These are phyloP conservation scores for Phragmites australis DNA, from an alignment of 176 grass and related monocot genomes.

Conservation along the genomic window DNA sequence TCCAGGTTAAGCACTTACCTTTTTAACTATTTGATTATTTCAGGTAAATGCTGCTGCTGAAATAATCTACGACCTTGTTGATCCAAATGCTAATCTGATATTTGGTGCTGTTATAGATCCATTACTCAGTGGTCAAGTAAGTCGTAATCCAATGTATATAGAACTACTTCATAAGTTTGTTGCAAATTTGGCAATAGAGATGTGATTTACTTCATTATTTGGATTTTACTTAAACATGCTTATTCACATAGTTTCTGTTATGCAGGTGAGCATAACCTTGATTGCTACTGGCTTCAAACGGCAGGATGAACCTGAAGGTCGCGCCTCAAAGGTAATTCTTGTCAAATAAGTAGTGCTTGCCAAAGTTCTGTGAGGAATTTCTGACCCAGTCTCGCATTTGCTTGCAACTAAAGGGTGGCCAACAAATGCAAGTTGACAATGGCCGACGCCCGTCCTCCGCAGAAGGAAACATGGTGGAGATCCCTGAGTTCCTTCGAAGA, in stretches of 20 bases:
- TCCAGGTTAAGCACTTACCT: neutral
- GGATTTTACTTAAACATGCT: neutral
- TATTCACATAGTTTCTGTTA: conserved; percentile 9
- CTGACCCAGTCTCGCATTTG: conserved; percentile 14
- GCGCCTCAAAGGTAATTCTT: conserved; percentile 55
- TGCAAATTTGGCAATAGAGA: neutral
- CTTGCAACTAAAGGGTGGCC: conserved; percentile 51
- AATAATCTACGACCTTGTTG: conserved; percentile 97
- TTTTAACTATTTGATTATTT: conserved; percentile 33
- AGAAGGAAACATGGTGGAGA: conserved; percentile 66
- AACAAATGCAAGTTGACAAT: conserved; percentile 52
- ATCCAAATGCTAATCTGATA: conserved; percentile 98
- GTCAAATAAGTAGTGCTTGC: neutral
- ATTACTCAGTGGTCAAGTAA: conserved; percentile 89
- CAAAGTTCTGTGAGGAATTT: neutral
- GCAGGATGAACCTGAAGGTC: conserved; percentile 68
- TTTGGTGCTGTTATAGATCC: conserved; percentile 97
- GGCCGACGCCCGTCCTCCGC: conserved; percentile 41
- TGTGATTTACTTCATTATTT: neutral
- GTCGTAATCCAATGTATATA: conserved; percentile 25
- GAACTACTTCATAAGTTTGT: neutral
- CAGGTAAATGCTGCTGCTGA: conserved; percentile 96
- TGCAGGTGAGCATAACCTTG: conserved; percentile 87
- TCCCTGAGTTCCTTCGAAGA: conserved; percentile 78
- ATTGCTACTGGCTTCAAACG: conserved; percentile 93